Conservation (phyloP, 1,139 yeast genomes). For the Sugiyamaella novakii region DNA sequence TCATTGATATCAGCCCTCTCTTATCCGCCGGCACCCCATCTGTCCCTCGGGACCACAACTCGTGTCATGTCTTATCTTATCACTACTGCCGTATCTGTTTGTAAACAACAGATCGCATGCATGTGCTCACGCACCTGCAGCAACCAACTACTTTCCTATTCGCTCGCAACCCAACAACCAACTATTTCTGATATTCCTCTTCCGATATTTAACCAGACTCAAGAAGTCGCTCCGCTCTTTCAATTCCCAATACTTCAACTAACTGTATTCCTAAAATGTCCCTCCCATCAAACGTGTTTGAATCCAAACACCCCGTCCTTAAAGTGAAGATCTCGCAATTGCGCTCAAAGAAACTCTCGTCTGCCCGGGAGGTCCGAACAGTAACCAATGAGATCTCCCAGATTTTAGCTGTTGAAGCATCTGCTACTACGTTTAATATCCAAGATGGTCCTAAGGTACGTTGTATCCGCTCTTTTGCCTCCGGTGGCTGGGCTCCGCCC, state of each 20-base stretch:
- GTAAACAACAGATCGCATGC: neutral
- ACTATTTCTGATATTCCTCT: too few relatives aligned
- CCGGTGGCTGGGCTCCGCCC: slow-evolving; percentile 1
- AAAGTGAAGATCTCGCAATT: slow-evolving; percentile 37
- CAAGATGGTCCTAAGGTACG: slow-evolving; percentile 21
- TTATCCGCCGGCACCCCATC: too few relatives aligned
- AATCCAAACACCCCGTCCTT: slow-evolving; percentile 38
- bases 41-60: neutral
- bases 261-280: too few relatives aligned
- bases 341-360: slow-evolving; percentile 28
- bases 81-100: slow-evolving; percentile 9
- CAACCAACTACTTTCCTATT: too few relatives aligned
- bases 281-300: slow-evolving; percentile 35
- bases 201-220: too few relatives aligned
- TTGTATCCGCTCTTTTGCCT: neutral
- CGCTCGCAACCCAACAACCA: too few relatives aligned
- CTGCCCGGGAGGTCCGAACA: slow-evolving; percentile 33
- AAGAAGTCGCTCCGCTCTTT: too few relatives aligned
- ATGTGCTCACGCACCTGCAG: too few relatives aligned
- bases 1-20: too few relatives aligned
- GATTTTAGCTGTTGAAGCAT: slow-evolving; percentile 40
- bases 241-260: too few relatives aligned
- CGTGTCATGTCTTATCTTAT: slow-evolving; percentile 16
- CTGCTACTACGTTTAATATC: slow-evolving; percentile 27
- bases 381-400: slow-evolving; percentile 36